phyloP scores from a whole-genome alignment of 345 rosid genomes.

The Salix exigua region DNA sequence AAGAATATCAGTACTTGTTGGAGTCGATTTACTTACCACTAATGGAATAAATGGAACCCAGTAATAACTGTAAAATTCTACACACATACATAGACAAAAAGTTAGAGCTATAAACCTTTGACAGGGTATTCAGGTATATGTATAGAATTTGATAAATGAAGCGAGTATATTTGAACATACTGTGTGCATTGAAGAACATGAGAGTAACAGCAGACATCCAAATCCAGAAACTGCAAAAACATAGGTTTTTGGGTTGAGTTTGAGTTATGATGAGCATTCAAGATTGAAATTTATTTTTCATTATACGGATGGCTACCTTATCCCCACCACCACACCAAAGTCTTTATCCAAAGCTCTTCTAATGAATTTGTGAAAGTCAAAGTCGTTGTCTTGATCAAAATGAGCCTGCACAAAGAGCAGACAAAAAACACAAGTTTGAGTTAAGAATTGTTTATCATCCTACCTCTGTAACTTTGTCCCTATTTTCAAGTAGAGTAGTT shows the following conservation, averaged over 20 bases:
- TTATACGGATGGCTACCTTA: slow-evolving; percentile 33
- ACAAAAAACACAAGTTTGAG: not conserved
- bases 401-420: slow-evolving; percentile 54
- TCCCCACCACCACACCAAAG: slow-evolving; percentile 59
- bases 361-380: slow-evolving; percentile 73
- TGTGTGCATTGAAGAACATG: slow-evolving; percentile 66
- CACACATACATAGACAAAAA: not conserved
- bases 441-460: not conserved
- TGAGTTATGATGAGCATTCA: not conserved
- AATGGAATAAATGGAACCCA: slow-evolving; percentile 86
- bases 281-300: not conserved
- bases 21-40: slow-evolving; percentile 41
- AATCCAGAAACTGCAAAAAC: slow-evolving; percentile 59
- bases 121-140: not conserved
- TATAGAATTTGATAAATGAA: not conserved
- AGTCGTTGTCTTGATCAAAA: slow-evolving; percentile 49
- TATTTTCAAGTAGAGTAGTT: not conserved
- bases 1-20: not conserved
- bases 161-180: slow-evolving; percentile 30
- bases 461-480: not conserved
- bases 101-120: not conserved
- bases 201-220: slow-evolving; percentile 59
- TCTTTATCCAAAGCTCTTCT: slow-evolving; percentile 71
- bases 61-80: slow-evolving; percentile 55
- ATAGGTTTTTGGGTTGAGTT: not conserved